Conservation (phyloP, 1,284 basidiomycete genomes). For the Irpex lacteus region DNA sequence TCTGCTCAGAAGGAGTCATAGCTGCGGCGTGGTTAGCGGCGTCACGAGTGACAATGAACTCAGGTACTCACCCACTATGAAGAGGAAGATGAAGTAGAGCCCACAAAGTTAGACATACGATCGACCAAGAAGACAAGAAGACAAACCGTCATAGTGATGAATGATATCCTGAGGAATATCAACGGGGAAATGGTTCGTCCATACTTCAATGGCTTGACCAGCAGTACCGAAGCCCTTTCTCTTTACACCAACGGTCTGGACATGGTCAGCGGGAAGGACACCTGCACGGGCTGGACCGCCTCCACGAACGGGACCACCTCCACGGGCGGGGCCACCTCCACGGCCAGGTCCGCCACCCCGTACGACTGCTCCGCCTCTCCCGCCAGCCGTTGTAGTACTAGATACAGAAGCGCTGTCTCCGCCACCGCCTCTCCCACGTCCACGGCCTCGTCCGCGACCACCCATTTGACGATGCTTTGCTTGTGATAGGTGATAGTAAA, state of each 20-base stretch:
- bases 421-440: slow-evolving; percentile 4
- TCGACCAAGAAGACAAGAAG: not conserved
- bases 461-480: slow-evolving; percentile 2
- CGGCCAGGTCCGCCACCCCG: not conserved
- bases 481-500: slow-evolving; percentile 1
- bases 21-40: slow-evolving; percentile 33
- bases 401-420: not conserved
- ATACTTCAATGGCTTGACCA: slow-evolving; percentile 51
- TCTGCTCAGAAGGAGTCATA: slow-evolving; percentile 65
- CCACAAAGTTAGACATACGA: not conserved
- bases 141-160: slow-evolving; percentile 72
- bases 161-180: slow-evolving; percentile 60
- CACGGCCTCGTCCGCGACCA: slow-evolving; percentile 10
- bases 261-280: slow-evolving; percentile 35
- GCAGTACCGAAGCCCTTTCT: slow-evolving; percentile 58
- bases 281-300: slow-evolving; percentile 29
- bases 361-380: slow-evolving; percentile 1
- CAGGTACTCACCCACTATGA: slow-evolving; percentile 53
- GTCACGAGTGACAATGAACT: not conserved
- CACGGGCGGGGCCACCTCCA: slow-evolving; percentile 18
- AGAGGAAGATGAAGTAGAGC: not conserved
- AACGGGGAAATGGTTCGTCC: slow-evolving; percentile 63
- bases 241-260: slow-evolving; percentile 59
- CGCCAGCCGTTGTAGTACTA: too few relatives aligned
- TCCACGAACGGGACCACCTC: slow-evolving; percentile 24